These are phyloP conservation scores for Oxyria digyna DNA, from an alignment of 148 eudicot species.

Conservation along the genomic window DNA sequence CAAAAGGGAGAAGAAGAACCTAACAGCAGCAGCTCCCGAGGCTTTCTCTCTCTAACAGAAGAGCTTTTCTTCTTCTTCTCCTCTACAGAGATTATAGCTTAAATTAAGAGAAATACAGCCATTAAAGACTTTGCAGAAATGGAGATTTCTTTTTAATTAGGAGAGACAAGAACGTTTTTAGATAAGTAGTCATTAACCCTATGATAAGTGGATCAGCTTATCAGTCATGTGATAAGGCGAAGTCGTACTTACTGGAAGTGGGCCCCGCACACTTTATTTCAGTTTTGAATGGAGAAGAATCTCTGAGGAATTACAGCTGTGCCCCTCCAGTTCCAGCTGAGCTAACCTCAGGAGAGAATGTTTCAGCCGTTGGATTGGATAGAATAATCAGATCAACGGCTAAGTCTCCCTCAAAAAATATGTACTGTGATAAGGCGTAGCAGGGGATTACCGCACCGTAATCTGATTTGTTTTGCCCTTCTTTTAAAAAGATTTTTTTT, in stretches of 20 bases:
- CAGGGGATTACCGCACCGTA: not conserved
- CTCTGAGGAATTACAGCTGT: conserved; percentile 8
- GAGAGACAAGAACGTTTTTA: not conserved
- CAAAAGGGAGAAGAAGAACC: not conserved
- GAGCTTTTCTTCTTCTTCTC: not conserved
- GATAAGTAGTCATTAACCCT: not conserved
- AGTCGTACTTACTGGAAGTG: not conserved
- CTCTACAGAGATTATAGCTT: not conserved
- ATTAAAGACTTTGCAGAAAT: conserved; percentile 8
- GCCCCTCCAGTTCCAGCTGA: conserved; percentile 1
- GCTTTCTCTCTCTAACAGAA: not conserved
- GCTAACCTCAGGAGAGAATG: not conserved
- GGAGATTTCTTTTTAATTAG: conserved; percentile 1
- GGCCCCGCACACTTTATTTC: not conserved
- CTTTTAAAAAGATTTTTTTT: not conserved
- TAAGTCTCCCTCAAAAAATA: not conserved
- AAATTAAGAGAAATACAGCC: conserved; percentile 6
- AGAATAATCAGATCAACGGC: not conserved
- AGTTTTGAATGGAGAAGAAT: conserved; percentile 7
- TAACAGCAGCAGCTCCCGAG: not conserved
- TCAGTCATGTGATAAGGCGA: not conserved
- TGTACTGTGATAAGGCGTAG: not conserved
- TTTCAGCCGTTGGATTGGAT: not conserved
- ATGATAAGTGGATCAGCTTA: not conserved
- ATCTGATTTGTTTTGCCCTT: not conserved